phyloP scores from a whole-genome alignment of 176 grass and related monocot genomes.

The Elaeis guineensis region DNA sequence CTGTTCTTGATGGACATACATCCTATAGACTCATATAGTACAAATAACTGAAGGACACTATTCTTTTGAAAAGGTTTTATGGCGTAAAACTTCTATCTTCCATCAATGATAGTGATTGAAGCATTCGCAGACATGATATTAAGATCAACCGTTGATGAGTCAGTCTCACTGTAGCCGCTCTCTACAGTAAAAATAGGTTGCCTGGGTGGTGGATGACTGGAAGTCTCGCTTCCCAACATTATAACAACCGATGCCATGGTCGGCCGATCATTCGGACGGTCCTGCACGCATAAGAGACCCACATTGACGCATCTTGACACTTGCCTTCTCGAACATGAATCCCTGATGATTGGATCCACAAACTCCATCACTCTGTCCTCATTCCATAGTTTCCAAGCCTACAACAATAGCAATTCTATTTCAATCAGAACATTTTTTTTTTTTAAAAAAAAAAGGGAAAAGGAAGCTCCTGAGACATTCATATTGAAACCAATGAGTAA shows the following conservation, averaged over 20 bases:
- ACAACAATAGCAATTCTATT: not conserved
- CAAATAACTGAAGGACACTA: too few species aligned
- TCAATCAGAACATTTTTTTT: too few species aligned
- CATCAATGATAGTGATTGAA: not conserved
- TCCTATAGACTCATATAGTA: too few species aligned
- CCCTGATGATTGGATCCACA: not conserved
- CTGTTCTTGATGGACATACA: too few species aligned
- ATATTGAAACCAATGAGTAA: not conserved
- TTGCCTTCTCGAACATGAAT: not conserved
- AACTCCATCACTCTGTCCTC: slow-evolving; percentile 2
- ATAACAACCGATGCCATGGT: not conserved
- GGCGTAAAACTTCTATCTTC: not conserved
- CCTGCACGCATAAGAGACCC: slow-evolving; percentile 7
- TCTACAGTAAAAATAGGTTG: not conserved
- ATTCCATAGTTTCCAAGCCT: slow-evolving; percentile 4
- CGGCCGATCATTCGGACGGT: slow-evolving; percentile 3
- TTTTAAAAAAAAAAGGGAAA: too few species aligned
- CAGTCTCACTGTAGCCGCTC: not conserved
- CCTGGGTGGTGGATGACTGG: not conserved
- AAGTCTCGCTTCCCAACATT: slow-evolving; percentile 5
- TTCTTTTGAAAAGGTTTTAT: too few species aligned
- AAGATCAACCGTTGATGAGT: not conserved
- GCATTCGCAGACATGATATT: not conserved
- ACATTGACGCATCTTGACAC: not conserved
- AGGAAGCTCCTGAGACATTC: not conserved